Percentiles rank a stretch among this genome's conserved stretches.
phyloP scores from a whole-genome alignment of 805 yeast species.

The Myxozyma udenii region DNA sequence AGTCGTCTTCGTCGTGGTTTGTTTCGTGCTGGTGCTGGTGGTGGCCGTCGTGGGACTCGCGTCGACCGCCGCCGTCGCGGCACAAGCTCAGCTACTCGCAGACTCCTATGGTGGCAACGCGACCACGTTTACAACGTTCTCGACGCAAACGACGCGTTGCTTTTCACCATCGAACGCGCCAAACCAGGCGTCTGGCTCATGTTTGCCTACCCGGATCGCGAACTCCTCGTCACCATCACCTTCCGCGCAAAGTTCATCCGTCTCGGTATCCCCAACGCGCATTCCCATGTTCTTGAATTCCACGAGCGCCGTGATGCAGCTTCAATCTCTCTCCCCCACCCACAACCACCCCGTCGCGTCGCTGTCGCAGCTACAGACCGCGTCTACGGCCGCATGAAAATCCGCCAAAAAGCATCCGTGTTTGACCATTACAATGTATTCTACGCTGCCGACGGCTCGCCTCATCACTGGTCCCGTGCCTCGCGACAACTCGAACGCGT shows the following conservation, averaged over 20 bases:
- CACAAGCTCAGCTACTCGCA: no score
- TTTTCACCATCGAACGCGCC: constrained; percentile 21
- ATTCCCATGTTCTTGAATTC: constrained; percentile 16
- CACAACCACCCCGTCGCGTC: no score
- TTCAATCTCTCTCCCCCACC: no score
- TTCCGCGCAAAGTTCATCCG: constrained; percentile 6
- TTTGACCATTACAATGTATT: constrained; percentile 48
- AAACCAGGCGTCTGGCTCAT: constrained; percentile 15
- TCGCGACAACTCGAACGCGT: constrained; percentile 52
- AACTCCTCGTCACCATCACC: constrained; percentile 17
- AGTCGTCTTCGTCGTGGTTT: no score
- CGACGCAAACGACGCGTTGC: constrained; percentile 2
- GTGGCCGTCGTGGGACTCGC: not conserved
- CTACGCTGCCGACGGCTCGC: constrained; percentile 51
- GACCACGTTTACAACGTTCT: constrained; percentile 22
- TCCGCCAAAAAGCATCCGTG: constrained; percentile 14
- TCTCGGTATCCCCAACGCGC: constrained; percentile 12
- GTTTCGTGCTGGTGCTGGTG: no score
- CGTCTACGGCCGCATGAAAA: constrained; percentile 6
- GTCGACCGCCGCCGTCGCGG: not conserved
- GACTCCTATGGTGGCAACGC: constrained; percentile 24
- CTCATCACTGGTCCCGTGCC: constrained; percentile 56
- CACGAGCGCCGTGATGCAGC: not conserved
- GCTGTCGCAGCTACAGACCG: constrained; percentile 1
- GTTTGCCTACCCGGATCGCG: constrained; percentile 23